Conservation (phyloP, 768 basidiomycete species). For the Amanita phalloides region DNA sequence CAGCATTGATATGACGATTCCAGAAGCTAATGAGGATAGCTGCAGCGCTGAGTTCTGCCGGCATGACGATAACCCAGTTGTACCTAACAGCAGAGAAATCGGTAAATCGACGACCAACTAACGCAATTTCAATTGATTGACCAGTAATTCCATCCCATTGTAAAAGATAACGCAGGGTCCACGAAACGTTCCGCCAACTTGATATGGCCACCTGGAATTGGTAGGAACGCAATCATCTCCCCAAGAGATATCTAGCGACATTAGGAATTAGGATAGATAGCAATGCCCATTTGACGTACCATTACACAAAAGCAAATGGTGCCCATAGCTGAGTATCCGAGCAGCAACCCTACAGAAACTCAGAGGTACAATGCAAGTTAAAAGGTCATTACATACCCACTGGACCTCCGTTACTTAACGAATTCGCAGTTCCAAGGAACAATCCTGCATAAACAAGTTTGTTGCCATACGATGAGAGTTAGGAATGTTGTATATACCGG, state of each 20-base stretch:
- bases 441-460: constrained; percentile 29
- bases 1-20: constrained; percentile 44
- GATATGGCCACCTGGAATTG: constrained; percentile 74
- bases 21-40: constrained; percentile 73
- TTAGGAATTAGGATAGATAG: not conserved
- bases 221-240: constrained; percentile 72
- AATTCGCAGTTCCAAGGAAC: constrained; percentile 53
- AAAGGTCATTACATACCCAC: constrained; percentile 30
- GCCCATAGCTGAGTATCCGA: constrained; percentile 61
- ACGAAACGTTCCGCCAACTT: constrained; percentile 77
- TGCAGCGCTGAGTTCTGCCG: constrained; percentile 66
- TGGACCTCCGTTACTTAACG: constrained; percentile 51
- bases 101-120: constrained; percentile 1
- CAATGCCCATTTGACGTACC: constrained; percentile 25
- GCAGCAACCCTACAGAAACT: constrained; percentile 38
- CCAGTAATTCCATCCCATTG: constrained; percentile 46
- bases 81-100: constrained; percentile 25
- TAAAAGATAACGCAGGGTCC: constrained; percentile 57
- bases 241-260: constrained; percentile 47
- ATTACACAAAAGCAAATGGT: constrained; percentile 64
- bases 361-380: not conserved
- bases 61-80: constrained; percentile 57
- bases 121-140: constrained; percentile 4
- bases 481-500: constrained; percentile 28
- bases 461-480: not conserved